phyloP scores from a whole-genome alignment of 169 alveolate species.

The Eimeria brunetti region DNA sequence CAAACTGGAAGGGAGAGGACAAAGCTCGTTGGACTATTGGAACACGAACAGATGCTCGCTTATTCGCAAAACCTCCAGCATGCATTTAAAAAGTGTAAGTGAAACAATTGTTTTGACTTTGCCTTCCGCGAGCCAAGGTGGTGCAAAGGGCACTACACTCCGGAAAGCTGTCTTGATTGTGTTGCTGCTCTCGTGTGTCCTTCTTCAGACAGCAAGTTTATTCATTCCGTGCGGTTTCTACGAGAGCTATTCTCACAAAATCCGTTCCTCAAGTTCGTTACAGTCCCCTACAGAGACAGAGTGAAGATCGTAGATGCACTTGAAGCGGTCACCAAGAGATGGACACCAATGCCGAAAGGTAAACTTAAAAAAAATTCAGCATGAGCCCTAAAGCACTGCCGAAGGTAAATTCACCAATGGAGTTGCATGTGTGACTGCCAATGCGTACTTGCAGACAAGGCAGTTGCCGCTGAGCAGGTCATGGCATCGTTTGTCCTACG shows the following conservation, averaged over 20 bases:
- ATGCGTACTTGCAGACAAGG: slow-evolving; percentile 46
- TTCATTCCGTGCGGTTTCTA: slow-evolving; percentile 35
- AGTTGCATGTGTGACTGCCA: not conserved
- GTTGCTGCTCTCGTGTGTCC: slow-evolving; percentile 5
- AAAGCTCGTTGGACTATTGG: slow-evolving; percentile 44
- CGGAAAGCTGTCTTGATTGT: not conserved
- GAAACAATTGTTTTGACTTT: not conserved
- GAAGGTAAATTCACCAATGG: not conserved
- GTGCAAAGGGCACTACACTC: not conserved
- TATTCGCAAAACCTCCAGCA: slow-evolving; percentile 47
- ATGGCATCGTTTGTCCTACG: slow-evolving; percentile 30
- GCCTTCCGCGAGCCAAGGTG: not conserved
- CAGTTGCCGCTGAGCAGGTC: slow-evolving; percentile 57
- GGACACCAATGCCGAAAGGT: slow-evolving; percentile 51
- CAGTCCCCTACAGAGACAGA: slow-evolving; percentile 26
- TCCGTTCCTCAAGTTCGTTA: slow-evolving; percentile 44
- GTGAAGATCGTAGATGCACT: slow-evolving; percentile 34
- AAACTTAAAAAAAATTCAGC: not conserved
- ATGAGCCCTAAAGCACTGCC: not conserved
- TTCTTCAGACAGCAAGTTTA: slow-evolving; percentile 49
- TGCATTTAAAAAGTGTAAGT: slow-evolving; percentile 44
- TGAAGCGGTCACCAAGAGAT: slow-evolving; percentile 12
- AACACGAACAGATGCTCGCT: slow-evolving; percentile 47
- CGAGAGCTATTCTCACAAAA: slow-evolving; percentile 13
- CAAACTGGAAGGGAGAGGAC: slow-evolving; percentile 9